Conservation (phyloP, 2,329 filamentous ascomycete genomes). For the Thelonectria rubi region DNA sequence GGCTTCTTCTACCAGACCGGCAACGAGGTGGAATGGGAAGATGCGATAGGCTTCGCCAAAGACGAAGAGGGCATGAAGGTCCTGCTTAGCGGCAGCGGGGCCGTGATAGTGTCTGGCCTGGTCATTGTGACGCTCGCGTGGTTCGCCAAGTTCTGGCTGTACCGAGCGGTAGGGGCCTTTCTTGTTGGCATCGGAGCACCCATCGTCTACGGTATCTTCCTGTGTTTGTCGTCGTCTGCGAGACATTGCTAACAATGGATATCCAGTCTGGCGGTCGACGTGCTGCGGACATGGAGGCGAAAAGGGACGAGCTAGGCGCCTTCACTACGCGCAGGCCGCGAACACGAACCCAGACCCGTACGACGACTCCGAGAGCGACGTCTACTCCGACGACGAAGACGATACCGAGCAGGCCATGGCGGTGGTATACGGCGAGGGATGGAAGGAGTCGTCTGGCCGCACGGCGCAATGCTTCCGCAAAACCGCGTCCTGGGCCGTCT, state of each 20-base stretch:
- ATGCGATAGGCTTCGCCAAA: constrained; percentile 42
- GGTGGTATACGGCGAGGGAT: constrained; percentile 24
- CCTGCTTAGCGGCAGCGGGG: constrained; percentile 42
- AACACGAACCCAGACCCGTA: constrained; percentile 18
- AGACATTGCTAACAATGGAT: constrained; percentile 14
- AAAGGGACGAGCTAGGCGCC: constrained; percentile 10
- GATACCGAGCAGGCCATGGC: constrained; percentile 26
- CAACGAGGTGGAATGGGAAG: constrained; percentile 46
- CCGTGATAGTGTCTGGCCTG: constrained; percentile 36
- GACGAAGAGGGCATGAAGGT: constrained; percentile 46
- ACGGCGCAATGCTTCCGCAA: constrained; percentile 9
- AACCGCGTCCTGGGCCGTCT: constrained; percentile 24
- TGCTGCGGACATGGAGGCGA: constrained; percentile 20
- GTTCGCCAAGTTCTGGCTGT: constrained; percentile 39
- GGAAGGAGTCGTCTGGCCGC: constrained; percentile 16
- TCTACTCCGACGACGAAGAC: constrained; percentile 29
- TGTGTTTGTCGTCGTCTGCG: background rate
- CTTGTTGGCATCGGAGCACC: constrained; percentile 33
- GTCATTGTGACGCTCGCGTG: constrained; percentile 38
- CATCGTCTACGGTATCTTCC: constrained; percentile 37
- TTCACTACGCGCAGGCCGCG: constrained; percentile 15
- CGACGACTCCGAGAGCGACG: constrained; percentile 31
- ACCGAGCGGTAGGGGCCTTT: constrained; percentile 34
- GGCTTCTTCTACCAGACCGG: constrained; percentile 47
- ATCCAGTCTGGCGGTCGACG: constrained; percentile 29